Conservation (phyloP, 345 rosid species). For the Iberis pinnata region DNA sequence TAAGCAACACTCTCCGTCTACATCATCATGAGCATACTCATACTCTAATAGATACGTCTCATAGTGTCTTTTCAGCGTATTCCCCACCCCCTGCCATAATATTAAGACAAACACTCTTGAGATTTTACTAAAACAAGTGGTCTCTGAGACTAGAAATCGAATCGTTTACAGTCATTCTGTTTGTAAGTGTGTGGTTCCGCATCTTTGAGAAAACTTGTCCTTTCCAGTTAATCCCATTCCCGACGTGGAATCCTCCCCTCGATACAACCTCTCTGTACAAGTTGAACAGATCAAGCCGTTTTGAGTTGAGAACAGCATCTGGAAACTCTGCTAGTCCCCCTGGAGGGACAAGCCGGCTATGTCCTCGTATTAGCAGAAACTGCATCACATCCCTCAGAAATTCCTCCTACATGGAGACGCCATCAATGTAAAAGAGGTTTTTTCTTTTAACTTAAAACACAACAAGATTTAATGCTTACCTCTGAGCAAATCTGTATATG, state of each 20-base stretch:
- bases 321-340: slow-evolving; percentile 94
- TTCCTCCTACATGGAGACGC: slow-evolving; percentile 64
- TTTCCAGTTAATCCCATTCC: slow-evolving; percentile 99
- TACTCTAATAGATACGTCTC: slow-evolving; percentile 95
- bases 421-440: background rate
- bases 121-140: background rate
- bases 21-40: slow-evolving; percentile 96
- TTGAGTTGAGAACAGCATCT: slow-evolving; percentile 90
- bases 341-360: slow-evolving; percentile 93
- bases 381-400: slow-evolving; percentile 97
- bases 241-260: slow-evolving; percentile 97
- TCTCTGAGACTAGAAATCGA: slow-evolving; percentile 9
- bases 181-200: slow-evolving; percentile 95
- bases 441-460: background rate
- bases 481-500: slow-evolving; percentile 92
- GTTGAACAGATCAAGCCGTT: slow-evolving; percentile 93
- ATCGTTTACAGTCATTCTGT: slow-evolving; percentile 85
- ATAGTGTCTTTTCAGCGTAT: slow-evolving; percentile 86
- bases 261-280: slow-evolving; percentile 99
- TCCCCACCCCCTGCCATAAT: slow-evolving; percentile 79
- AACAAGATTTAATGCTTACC: slow-evolving; percentile 38
- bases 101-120: background rate
- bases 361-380: slow-evolving; percentile 86
- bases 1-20: slow-evolving; percentile 96
- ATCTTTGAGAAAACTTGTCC: slow-evolving; percentile 99